Conservation (phyloP, 768 basidiomycete species). For the Tylopilus felleus region DNA sequence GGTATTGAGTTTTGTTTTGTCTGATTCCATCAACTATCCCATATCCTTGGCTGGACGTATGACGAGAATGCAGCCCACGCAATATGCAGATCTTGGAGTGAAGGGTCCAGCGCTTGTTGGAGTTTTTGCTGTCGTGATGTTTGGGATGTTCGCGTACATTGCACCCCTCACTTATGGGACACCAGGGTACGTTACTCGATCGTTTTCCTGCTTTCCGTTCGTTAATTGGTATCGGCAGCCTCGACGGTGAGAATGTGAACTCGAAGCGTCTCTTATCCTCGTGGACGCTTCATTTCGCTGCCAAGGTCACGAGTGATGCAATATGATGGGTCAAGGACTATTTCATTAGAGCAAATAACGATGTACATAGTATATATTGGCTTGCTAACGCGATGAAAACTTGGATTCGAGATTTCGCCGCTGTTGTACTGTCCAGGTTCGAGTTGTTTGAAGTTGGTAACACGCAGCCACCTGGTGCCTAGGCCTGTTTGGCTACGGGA, state of each 20-base stretch:
- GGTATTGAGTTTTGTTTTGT: conserved; percentile 85
- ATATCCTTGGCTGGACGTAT: conserved; percentile 72
- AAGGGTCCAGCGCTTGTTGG: conserved; percentile 68
- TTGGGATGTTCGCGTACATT: conserved; percentile 68
- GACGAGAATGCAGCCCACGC: conserved; percentile 48
- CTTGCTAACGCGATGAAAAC: conserved; percentile 9
- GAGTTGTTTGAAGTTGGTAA: neutral
- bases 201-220: conserved; percentile 4
- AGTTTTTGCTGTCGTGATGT: conserved; percentile 55
- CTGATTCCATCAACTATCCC: conserved; percentile 90
- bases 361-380: conserved; percentile 23
- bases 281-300: conserved; percentile 94
- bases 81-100: conserved; percentile 72
- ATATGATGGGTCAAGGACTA: conserved; percentile 16
- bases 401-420: neutral
- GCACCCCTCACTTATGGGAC: conserved; percentile 93
- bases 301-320: conserved; percentile 51
- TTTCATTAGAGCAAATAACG: conserved; percentile 12
- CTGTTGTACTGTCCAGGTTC: too few species aligned
- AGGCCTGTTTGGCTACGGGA: conserved; percentile 15
- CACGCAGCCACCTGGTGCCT: conserved; percentile 9
- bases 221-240: conserved; percentile 41
- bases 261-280: conserved; percentile 75
- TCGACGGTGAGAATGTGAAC: conserved; percentile 85
- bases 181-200: conserved; percentile 68